phyloP scores from a whole-genome alignment of 2,329 filamentous ascomycete genomes.

The Byssothecium circinans region DNA sequence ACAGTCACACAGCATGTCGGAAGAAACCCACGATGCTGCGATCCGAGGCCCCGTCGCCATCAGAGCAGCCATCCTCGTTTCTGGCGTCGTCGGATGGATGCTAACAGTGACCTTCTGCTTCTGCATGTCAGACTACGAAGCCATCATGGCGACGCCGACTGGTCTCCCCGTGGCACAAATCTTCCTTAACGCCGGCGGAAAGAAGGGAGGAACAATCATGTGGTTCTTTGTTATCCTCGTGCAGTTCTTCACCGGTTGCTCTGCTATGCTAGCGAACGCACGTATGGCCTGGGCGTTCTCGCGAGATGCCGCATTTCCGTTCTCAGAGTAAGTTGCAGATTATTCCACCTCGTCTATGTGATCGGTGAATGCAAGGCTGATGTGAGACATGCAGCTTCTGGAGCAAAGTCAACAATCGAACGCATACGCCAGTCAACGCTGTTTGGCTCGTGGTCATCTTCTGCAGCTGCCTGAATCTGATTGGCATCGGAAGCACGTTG shows the following conservation, averaged over 20 bases:
- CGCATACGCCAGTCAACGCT: slow-evolving; percentile 62
- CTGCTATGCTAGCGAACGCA: slow-evolving; percentile 65
- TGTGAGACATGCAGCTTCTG: slow-evolving; percentile 48
- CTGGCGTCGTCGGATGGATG: slow-evolving; percentile 63
- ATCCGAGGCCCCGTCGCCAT: slow-evolving; percentile 63
- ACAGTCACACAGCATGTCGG: slow-evolving; percentile 56
- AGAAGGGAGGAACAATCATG: slow-evolving; percentile 60
- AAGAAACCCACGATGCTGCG: slow-evolving; percentile 67
- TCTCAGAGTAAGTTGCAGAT: slow-evolving; percentile 52
- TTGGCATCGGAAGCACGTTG: slow-evolving; percentile 54
- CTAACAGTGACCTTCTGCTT: slow-evolving; percentile 66
- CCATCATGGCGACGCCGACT: slow-evolving; percentile 59
- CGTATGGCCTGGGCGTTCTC: slow-evolving; percentile 65
- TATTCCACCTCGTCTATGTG: background rate
- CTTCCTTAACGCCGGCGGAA: slow-evolving; percentile 62
- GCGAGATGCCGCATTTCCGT: slow-evolving; percentile 62
- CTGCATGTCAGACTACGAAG: slow-evolving; percentile 61
- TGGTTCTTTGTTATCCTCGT: slow-evolving; percentile 65
- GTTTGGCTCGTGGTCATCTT: slow-evolving; percentile 66
- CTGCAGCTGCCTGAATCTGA: slow-evolving; percentile 55
- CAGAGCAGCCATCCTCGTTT: slow-evolving; percentile 60
- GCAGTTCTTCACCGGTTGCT: slow-evolving; percentile 66
- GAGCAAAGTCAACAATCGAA: slow-evolving; percentile 55
- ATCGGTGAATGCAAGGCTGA: slow-evolving; percentile 21
- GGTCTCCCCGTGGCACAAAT: slow-evolving; percentile 62